phyloP scores from a whole-genome alignment of 768 basidiomycete genomes.

The Tricholoma saponaceum region DNA sequence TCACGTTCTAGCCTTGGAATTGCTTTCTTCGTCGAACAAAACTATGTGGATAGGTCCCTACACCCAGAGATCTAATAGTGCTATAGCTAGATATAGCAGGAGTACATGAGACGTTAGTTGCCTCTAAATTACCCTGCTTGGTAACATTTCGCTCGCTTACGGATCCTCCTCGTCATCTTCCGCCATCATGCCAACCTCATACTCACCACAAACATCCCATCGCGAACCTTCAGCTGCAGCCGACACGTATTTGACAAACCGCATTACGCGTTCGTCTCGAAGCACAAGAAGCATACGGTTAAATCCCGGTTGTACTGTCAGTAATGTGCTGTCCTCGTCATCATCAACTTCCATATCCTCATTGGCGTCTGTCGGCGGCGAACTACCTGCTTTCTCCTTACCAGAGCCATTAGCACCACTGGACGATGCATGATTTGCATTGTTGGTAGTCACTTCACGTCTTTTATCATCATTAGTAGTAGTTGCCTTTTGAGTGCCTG shows the following conservation, averaged over 20 bases:
- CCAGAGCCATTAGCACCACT: not conserved
- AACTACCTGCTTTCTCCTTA: constrained; percentile 15
- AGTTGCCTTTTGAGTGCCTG: constrained; percentile 44
- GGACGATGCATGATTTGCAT: not conserved
- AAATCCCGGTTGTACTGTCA: constrained; percentile 87
- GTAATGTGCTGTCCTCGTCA: constrained; percentile 74
- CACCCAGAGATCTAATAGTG: not conserved
- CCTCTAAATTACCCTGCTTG: not conserved
- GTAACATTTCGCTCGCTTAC: not conserved
- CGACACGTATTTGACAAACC: constrained; percentile 93
- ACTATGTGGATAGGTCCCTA: not conserved
- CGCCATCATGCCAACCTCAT: constrained; percentile 79
- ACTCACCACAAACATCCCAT: constrained; percentile 93
- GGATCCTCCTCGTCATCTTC: constrained; percentile 43
- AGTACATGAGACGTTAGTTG: not conserved
- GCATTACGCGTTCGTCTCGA: constrained; percentile 90
- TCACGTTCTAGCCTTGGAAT: constrained; percentile 48
- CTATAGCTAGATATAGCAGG: not conserved
- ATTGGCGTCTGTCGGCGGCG: constrained; percentile 29
- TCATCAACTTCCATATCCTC: constrained; percentile 49
- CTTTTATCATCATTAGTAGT: constrained; percentile 11
- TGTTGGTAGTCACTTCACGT: not conserved
- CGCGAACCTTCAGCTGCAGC: constrained; percentile 85
- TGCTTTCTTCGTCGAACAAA: not conserved
- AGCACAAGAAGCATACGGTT: constrained; percentile 87